Evolutionary conservation across 2,329 filamentous ascomycete species (phyloP).

Genomic region (Epichloe scottii): DNA sequence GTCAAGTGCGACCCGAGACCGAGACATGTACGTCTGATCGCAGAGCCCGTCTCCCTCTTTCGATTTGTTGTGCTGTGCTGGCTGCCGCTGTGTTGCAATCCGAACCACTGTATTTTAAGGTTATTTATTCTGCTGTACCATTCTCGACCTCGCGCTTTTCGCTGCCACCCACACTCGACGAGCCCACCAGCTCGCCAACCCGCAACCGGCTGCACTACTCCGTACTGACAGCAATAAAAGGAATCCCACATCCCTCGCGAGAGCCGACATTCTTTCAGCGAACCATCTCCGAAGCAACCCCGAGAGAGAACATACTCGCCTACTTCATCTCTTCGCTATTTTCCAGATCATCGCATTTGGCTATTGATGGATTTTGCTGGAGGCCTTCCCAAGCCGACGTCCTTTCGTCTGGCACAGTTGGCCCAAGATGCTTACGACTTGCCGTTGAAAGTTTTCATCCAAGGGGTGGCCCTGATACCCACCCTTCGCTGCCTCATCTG

Average conservation of each 20-base stretch:
- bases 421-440: constrained; percentile 28
- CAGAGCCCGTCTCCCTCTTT: background rate
- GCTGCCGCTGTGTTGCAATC: background rate
- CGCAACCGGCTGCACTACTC: background rate
- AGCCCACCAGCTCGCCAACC: background rate
- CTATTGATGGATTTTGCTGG: constrained; percentile 24
- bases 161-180: background rate
- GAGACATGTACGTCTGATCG: background rate
- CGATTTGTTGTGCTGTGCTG: background rate
- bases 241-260: background rate
- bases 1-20: background rate
- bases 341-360: background rate
- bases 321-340: background rate
- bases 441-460: constrained; percentile 26
- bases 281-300: background rate
- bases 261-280: background rate
- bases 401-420: constrained; percentile 29
- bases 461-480: constrained; percentile 33
- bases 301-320: background rate
- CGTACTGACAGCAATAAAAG: background rate
- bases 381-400: constrained; percentile 28
- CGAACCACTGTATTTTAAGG: constrained; percentile 7
- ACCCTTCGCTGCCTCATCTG: constrained; percentile 57
- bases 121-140: constrained; percentile 6
- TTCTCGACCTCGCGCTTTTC: background rate